These are phyloP conservation scores for Coemansia guatemalensis DNA, from an alignment of 192 early-diverging fungal species.

Conservation along the genomic window DNA sequence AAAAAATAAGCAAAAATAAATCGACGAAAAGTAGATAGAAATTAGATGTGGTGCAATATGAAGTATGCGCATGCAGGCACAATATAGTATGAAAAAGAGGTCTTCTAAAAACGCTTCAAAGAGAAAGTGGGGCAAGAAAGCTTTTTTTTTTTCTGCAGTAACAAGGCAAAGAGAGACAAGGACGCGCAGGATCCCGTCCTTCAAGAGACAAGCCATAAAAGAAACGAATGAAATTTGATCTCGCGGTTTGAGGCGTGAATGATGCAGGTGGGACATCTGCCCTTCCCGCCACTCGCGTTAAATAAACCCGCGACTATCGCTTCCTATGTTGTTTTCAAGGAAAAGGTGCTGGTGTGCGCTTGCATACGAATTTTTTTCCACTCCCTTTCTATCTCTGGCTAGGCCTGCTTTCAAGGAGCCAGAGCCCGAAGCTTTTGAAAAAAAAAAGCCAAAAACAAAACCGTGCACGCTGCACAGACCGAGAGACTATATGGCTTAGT, in stretches of 20 bases:
- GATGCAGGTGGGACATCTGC: neutral
- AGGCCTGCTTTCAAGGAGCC: neutral
- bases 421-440: neutral
- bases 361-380: neutral
- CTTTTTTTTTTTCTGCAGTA: neutral
- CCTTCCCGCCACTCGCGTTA: neutral
- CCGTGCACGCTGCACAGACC: neutral
- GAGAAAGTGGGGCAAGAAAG: slow-evolving; percentile 5
- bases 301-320: neutral
- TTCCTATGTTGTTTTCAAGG: neutral
- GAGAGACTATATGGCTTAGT: neutral
- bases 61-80: neutral
- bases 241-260: neutral
- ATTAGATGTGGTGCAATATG: neutral
- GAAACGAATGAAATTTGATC: neutral
- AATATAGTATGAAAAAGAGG: neutral
- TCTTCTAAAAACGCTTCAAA: slow-evolving; percentile 8
- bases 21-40: neutral
- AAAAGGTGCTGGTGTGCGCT: neutral
- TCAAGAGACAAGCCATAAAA: neutral
- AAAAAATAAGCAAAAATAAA: neutral
- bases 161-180: neutral
- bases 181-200: neutral
- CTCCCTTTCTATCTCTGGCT: neutral
- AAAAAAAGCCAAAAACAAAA: neutral